These are phyloP conservation scores for Acacia melanoxylon DNA, from an alignment of 306 rosid species.

Conservation along the genomic window DNA sequence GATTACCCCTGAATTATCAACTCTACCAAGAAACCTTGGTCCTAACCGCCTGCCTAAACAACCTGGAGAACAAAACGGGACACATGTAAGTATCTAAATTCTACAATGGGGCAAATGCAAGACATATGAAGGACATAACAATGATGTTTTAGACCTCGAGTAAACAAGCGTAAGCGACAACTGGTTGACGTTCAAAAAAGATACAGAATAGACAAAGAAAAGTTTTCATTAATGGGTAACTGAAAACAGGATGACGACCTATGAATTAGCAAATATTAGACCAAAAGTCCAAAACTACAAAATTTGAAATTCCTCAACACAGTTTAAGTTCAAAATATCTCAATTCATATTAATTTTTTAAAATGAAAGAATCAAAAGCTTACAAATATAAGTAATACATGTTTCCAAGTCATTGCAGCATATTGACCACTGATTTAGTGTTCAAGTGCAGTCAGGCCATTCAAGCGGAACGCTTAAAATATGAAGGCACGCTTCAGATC, in stretches of 20 bases:
- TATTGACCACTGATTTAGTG: conserved; percentile 25
- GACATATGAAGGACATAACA: not conserved
- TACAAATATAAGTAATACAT: not conserved
- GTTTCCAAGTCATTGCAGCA: conserved; percentile 8
- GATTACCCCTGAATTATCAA: conserved; percentile 94
- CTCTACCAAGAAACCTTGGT: conserved; percentile 94
- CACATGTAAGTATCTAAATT: conserved; percentile 30
- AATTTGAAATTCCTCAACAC: not conserved
- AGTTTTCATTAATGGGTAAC: conserved; percentile 5
- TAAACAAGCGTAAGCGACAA: conserved; percentile 9
- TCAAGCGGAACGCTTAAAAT: conserved; percentile 12
- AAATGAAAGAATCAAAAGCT: conserved; percentile 21
- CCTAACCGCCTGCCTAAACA: conserved; percentile 99
- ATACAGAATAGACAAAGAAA: conserved; percentile 15
- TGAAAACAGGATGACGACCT: conserved; percentile 21
- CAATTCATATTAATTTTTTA: conserved; percentile 9
- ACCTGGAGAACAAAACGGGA: conserved; percentile 60
- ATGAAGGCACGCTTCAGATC: conserved; percentile 32
- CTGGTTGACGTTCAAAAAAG: not conserved
- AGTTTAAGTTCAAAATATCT: conserved; percentile 12
- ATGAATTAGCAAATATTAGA: not conserved
- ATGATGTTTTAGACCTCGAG: conserved; percentile 23
- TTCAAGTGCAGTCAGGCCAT: conserved; percentile 9
- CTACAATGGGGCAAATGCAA: conserved; percentile 16
- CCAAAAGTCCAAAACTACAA: conserved; percentile 1